phyloP scores from a whole-genome alignment of 345 rosid genomes.

The Sisymbrium altissimum region DNA sequence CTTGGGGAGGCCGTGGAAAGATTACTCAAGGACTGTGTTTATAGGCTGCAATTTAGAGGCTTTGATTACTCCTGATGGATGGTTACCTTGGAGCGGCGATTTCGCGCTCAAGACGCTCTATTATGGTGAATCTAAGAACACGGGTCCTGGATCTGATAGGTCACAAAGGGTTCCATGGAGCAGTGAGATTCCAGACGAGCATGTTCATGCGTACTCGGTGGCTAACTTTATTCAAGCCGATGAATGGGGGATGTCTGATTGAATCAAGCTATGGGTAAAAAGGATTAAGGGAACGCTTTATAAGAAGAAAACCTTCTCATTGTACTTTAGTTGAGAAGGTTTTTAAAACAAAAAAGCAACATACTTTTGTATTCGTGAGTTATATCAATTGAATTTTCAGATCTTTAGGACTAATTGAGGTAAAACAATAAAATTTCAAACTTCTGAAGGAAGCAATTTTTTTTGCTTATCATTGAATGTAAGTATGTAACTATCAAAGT shows the following conservation, averaged over 20 bases:
- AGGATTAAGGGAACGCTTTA: neutral
- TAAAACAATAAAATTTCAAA: neutral
- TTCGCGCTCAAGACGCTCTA: conserved; percentile 72
- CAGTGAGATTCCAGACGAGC: conserved; percentile 54
- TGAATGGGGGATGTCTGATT: conserved; percentile 53
- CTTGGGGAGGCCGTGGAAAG: conserved; percentile 97
- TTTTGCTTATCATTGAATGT: neutral
- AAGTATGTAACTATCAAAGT: neutral
- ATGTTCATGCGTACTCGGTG: conserved; percentile 50
- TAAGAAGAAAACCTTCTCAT: neutral
- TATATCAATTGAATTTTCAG: neutral
- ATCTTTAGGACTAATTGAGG: neutral
- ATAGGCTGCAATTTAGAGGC: conserved; percentile 52
- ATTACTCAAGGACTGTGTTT: conserved; percentile 76
- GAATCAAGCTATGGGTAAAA: neutral
- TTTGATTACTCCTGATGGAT: conserved; percentile 62
- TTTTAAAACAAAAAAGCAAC: neutral
- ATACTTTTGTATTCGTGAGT: neutral
- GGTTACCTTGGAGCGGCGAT: conserved; percentile 79
- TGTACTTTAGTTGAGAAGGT: conserved; percentile 2
- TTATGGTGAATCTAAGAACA: conserved; percentile 72
- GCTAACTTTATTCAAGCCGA: conserved; percentile 85
- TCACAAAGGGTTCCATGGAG: conserved; percentile 76
- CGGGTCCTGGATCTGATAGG: conserved; percentile 57
- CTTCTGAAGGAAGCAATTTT: neutral